Conservation (phyloP, 371 early-diverging fungal genomes). For the Mortierella sp. region DNA sequence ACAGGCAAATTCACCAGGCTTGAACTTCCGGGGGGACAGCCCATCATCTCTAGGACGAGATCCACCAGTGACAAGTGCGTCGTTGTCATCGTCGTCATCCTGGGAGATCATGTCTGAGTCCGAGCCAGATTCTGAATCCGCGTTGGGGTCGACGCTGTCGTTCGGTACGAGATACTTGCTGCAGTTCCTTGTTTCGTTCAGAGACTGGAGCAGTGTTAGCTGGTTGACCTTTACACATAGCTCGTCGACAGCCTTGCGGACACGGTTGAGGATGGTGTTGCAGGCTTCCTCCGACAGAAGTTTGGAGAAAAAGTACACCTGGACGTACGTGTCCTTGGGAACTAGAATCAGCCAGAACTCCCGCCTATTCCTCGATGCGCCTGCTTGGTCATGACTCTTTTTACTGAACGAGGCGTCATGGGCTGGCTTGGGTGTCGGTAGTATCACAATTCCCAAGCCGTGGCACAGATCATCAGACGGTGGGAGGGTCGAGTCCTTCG, state of each 20-base stretch:
- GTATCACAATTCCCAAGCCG: slow-evolving; percentile 53
- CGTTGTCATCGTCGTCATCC: slow-evolving; percentile 73
- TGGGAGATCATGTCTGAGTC: slow-evolving; percentile 62
- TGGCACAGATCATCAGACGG: slow-evolving; percentile 50
- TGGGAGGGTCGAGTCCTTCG: slow-evolving; percentile 15
- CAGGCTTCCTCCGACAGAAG: slow-evolving; percentile 68
- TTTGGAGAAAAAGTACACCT: slow-evolving; percentile 82
- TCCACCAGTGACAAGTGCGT: slow-evolving; percentile 59
- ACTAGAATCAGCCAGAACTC: slow-evolving; percentile 79
- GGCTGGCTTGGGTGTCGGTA: slow-evolving; percentile 19
- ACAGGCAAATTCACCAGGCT: slow-evolving; percentile 82
- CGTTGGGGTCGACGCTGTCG: slow-evolving; percentile 57
- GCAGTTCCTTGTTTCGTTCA: slow-evolving; percentile 78
- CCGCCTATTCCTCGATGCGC: slow-evolving; percentile 25
- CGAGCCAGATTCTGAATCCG: slow-evolving; percentile 50
- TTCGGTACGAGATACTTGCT: slow-evolving; percentile 79
- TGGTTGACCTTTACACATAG: slow-evolving; percentile 79
- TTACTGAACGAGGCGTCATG: background rate
- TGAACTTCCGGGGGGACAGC: slow-evolving; percentile 59
- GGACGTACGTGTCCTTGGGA: slow-evolving; percentile 68
- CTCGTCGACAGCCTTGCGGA: slow-evolving; percentile 70
- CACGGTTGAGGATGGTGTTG: slow-evolving; percentile 67
- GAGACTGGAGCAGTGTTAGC: slow-evolving; percentile 70
- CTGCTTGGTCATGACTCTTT: background rate
- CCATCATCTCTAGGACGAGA: slow-evolving; percentile 62